Evolutionary conservation across 2,329 filamentous ascomycete species (phyloP).

Genomic region (Venturiaceae sp.): DNA sequence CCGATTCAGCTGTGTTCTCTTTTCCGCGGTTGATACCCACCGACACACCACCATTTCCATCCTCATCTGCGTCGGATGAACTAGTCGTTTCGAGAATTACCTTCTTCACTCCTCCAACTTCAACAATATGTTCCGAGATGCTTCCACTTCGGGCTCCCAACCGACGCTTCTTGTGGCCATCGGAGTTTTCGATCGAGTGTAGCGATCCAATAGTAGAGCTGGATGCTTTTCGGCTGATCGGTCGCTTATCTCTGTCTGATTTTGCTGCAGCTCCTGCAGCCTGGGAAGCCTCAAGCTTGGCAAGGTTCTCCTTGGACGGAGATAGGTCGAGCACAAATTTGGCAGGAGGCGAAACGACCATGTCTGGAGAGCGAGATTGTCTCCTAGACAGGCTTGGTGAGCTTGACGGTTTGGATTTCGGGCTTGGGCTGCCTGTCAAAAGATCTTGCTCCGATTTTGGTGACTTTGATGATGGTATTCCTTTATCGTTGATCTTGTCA

Average conservation of each 20-base stretch:
- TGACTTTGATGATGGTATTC: not conserved
- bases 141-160: constrained; percentile 59
- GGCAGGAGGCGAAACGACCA: not conserved
- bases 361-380: not conserved
- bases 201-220: not conserved
- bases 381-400: not conserved
- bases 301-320: not conserved
- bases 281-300: not conserved
- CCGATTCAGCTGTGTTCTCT: constrained; percentile 15
- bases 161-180: constrained; percentile 21
- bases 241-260: not conserved
- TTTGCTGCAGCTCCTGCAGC: not conserved
- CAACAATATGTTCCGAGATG: constrained; percentile 70
- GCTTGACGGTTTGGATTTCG: not conserved
- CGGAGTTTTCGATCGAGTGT: constrained; percentile 5
- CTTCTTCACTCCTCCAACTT: constrained; percentile 65
- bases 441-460: not conserved
- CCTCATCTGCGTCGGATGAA: constrained; percentile 37
- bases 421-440: not conserved
- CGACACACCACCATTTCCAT: constrained; percentile 3
- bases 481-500: not conserved
- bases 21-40: constrained; percentile 17
- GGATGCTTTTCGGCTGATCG: not conserved
- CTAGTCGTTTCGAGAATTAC: constrained; percentile 63
- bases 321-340: constrained; percentile 1